Conservation (phyloP, 441 rosid genomes). For the Pelargonium australe region DNA sequence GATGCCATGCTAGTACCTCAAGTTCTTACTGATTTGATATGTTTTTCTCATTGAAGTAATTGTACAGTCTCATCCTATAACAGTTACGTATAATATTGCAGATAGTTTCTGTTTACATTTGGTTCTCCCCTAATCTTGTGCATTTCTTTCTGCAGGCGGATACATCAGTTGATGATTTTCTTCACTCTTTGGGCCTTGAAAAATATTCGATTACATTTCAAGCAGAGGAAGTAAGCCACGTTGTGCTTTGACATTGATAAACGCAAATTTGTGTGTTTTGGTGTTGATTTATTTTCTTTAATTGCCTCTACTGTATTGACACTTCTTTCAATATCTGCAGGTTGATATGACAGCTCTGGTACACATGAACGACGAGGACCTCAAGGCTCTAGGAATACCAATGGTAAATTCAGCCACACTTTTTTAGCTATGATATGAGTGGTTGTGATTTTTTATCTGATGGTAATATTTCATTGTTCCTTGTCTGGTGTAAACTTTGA, state of each 20-base stretch:
- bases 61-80: neutral
- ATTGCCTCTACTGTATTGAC: conserved; percentile 14
- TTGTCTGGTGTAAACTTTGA: neutral
- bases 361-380: conserved; percentile 92
- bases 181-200: conserved; percentile 85
- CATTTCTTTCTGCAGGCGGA: conserved; percentile 50
- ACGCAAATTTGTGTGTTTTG: neutral
- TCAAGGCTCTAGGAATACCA: conserved; percentile 83
- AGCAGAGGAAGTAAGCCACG: conserved; percentile 76
- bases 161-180: conserved; percentile 63
- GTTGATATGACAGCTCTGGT: conserved; percentile 93
- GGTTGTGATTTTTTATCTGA: neutral
- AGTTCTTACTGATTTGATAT: neutral
- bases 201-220: conserved; percentile 81
- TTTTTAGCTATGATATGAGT: conserved; percentile 13
- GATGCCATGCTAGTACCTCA: neutral
- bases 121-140: conserved; percentile 14
- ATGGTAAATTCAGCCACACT: conserved; percentile 46
- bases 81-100: neutral
- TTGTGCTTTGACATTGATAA: conserved; percentile 5
- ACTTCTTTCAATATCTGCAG: conserved; percentile 33
- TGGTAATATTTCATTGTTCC: neutral
- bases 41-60: neutral
- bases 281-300: conserved; percentile 12
- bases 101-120: neutral